Evolutionary conservation across 805 yeast species (phyloP).

Genomic region (Myxozyma neotropica): DNA sequence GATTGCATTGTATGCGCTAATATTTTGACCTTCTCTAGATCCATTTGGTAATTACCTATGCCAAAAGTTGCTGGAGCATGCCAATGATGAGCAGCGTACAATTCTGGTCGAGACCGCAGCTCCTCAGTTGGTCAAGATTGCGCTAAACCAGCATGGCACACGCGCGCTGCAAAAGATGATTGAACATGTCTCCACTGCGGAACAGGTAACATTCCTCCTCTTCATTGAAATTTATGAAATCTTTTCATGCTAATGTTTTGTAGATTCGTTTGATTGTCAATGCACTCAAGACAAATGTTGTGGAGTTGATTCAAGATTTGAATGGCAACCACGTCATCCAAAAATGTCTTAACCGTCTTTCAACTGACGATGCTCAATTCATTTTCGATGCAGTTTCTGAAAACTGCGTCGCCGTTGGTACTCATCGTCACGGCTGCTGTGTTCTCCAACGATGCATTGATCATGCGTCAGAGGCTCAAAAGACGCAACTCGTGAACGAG

Average conservation of each 20-base stretch:
- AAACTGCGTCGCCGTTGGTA: constrained; percentile 78
- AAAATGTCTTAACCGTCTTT: constrained; percentile 77
- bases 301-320: constrained; percentile 77
- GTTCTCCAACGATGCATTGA: constrained; percentile 94
- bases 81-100: constrained; percentile 68
- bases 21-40: constrained; percentile 48
- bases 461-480: constrained; percentile 74
- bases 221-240: not conserved
- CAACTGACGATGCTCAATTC: constrained; percentile 74
- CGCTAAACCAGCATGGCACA: constrained; percentile 93
- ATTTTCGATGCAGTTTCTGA: constrained; percentile 81
- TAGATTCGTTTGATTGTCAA: constrained; percentile 58
- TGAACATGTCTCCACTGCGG: constrained; percentile 71
- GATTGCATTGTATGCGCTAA: not conserved
- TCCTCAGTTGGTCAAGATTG: constrained; percentile 73
- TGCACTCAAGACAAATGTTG: constrained; percentile 69
- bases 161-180: constrained; percentile 91
- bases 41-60: constrained; percentile 97
- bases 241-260: not conserved
- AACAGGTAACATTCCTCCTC: constrained; percentile 53
- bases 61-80: constrained; percentile 84
- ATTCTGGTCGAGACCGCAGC: constrained; percentile 70
- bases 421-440: constrained; percentile 97
- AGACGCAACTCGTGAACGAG: constrained; percentile 63
- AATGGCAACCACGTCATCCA: constrained; percentile 98